phyloP scores from a whole-genome alignment of 805 yeast species.

The Hanseniaspora hatyaiensis region DNA sequence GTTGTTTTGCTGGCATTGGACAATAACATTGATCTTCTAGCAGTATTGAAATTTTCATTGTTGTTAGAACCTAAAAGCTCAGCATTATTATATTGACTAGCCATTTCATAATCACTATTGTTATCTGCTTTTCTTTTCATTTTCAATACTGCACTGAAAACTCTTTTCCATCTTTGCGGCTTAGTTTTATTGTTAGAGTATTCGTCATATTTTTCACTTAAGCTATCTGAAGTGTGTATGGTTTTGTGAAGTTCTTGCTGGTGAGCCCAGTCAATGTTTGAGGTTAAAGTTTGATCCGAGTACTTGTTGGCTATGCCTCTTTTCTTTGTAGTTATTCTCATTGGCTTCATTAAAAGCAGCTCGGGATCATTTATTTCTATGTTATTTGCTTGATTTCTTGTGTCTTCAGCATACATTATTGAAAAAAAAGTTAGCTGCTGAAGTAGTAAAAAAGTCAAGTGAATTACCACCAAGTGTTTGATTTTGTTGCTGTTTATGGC shows the following conservation, averaged over 20 bases:
- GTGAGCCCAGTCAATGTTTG: conserved; percentile 23
- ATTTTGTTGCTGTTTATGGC: background rate
- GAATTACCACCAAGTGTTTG: conserved; percentile 3
- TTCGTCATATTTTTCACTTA: background rate
- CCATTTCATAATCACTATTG: background rate
- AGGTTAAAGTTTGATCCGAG: conserved; percentile 29
- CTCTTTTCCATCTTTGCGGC: conserved; percentile 6
- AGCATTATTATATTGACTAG: background rate
- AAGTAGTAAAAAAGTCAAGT: conserved; percentile 11
- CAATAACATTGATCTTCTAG: too few relatives aligned
- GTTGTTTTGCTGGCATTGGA: background rate
- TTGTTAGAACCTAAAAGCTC: too few relatives aligned
- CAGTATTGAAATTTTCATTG: too few relatives aligned
- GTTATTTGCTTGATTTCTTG: conserved; percentile 7
- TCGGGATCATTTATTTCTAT: conserved; percentile 15
- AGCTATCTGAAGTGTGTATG: too few relatives aligned
- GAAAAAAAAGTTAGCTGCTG: conserved; percentile 5
- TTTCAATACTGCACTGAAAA: background rate
- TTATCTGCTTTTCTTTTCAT: background rate
- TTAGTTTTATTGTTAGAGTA: background rate
- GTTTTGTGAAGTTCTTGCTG: too few relatives aligned
- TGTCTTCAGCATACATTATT: background rate
- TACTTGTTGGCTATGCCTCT: conserved; percentile 23
- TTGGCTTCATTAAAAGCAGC: conserved; percentile 5
- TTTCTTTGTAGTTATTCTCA: conserved; percentile 17